Base-by-base conservation (phyloP, 2,329 filamentous ascomycete genomes). In the Elsinoe arachidis region DNA sequence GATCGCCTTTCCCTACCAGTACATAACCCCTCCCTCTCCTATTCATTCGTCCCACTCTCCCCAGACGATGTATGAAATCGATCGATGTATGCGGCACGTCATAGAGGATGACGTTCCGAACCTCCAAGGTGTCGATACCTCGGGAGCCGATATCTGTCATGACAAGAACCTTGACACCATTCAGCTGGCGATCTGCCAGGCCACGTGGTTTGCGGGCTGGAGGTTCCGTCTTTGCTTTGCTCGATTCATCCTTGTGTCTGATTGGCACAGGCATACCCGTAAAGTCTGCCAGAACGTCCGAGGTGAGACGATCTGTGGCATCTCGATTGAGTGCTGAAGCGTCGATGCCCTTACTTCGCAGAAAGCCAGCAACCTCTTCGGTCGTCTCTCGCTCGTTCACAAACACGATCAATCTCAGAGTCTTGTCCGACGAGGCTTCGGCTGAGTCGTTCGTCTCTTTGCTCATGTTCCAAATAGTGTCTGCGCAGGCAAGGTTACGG, bases 11-110 rank as follows among this genome's bases (percentile, higher is more conserved):
- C 61, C 91, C 92, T 1, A 96, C 88, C 35, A 99, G 76, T 26
- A 97, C 91, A 62, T 97, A 85, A 17, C 90, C 93, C 57, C 91
- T 80, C 14, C 93, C 93, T 69, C 93, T 81, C 61, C 90, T 82
- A 2, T 90, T 90, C 90, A 97, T 97, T 34, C 93, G 82, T 0
- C 93, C 93, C 1, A 93, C 90, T 58, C 93, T 82, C 14, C 93
- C 93, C 3, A 97, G 82, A 14, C 95, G 86, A 72, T 99, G 95
- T 67, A 99, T 96, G 67, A 99, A 99, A 72, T 99, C 95, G 60
- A 99, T 95, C 0, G 90, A 95, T 0, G 89, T 95, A 69, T 97
- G 92, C 3, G 93, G 93, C n/a, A 99, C 92, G 69, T 99, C 90
- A 71, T 96, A 97, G 23, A 99, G 75, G 56, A 99, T 86, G 55